These are phyloP conservation scores for Pseudogymnoascus sp. DNA, from an alignment of 2,329 filamentous ascomycete genomes.

Conservation along the genomic window DNA sequence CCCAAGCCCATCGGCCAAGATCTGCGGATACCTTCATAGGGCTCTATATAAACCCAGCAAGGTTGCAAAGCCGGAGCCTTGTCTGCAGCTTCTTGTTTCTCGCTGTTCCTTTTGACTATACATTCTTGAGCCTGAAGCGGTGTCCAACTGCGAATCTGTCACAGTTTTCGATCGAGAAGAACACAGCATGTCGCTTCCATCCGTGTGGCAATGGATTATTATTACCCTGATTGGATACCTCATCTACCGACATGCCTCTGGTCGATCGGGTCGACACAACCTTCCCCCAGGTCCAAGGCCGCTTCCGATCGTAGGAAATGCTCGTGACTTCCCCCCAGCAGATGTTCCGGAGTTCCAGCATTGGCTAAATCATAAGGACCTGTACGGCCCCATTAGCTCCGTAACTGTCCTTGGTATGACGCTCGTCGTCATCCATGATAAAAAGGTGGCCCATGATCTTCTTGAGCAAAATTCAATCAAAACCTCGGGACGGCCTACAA, in stretches of 20 bases:
- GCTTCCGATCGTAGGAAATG: conserved; percentile 43
- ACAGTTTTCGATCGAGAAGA: neutral
- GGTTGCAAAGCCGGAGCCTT: neutral
- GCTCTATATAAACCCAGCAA: neutral
- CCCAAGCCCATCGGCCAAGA: neutral
- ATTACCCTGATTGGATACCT: neutral
- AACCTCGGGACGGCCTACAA: conserved; percentile 28
- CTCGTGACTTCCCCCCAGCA: conserved; percentile 39
- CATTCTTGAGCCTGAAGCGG: neutral
- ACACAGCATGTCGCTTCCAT: neutral
- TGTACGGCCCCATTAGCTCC: conserved; percentile 36
- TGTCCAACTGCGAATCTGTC: neutral
- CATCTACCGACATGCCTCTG: neutral
- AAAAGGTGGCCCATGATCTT: conserved; percentile 28
- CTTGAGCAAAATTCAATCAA: conserved; percentile 26
- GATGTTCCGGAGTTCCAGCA: conserved; percentile 35
- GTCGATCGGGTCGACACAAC: neutral
- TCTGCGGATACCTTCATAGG: neutral
- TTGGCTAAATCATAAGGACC: conserved; percentile 38
- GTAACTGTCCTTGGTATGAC: conserved; percentile 33
- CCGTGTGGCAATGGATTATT: neutral
- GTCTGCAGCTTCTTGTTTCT: neutral
- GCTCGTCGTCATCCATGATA: conserved; percentile 33
- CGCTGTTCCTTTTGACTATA: neutral
- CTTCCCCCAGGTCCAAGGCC: conserved; percentile 46